phyloP scores from a whole-genome alignment of 2,329 filamentous ascomycete genomes.

The Sphaceloma murrayae region DNA sequence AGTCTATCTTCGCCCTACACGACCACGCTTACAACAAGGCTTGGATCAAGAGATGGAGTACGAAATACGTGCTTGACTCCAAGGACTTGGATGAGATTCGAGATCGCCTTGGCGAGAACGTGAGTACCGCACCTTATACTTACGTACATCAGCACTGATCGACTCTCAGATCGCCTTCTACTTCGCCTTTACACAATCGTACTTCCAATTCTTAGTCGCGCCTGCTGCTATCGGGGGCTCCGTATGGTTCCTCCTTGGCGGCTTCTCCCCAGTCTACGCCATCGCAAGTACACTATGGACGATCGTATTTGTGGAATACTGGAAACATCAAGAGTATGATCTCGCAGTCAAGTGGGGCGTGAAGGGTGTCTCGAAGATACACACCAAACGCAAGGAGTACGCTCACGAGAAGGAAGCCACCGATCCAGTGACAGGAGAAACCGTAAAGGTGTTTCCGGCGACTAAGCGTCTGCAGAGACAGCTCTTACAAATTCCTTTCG shows the following conservation, averaged over 20 bases:
- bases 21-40: conserved; percentile 44
- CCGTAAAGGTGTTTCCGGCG: conserved; percentile 63
- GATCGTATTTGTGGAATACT: conserved; percentile 84
- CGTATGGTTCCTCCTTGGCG: conserved; percentile 72
- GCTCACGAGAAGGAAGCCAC: conserved; percentile 64
- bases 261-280: conserved; percentile 75
- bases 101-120: conserved; percentile 42
- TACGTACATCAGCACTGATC: conserved; percentile 20
- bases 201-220: conserved; percentile 77
- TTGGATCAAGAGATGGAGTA: conserved; percentile 45
- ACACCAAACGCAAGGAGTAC: conserved; percentile 69
- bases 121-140: conserved; percentile 16
- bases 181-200: conserved; percentile 86
- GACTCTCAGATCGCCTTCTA: conserved; percentile 70
- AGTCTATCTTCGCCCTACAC: conserved; percentile 42
- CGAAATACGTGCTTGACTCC: conserved; percentile 36
- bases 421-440: conserved; percentile 76
- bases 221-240: conserved; percentile 68
- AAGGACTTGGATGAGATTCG: conserved; percentile 44
- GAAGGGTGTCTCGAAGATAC: conserved; percentile 70
- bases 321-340: conserved; percentile 88
- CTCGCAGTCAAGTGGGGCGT: conserved; percentile 83
- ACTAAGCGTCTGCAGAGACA: conserved; percentile 68
- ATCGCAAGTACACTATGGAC: conserved; percentile 75
- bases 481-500: conserved; percentile 75